Evolutionary conservation across 108 stramenopile species (phyloP).

Genomic region (Cyclotella baltica): DNA sequence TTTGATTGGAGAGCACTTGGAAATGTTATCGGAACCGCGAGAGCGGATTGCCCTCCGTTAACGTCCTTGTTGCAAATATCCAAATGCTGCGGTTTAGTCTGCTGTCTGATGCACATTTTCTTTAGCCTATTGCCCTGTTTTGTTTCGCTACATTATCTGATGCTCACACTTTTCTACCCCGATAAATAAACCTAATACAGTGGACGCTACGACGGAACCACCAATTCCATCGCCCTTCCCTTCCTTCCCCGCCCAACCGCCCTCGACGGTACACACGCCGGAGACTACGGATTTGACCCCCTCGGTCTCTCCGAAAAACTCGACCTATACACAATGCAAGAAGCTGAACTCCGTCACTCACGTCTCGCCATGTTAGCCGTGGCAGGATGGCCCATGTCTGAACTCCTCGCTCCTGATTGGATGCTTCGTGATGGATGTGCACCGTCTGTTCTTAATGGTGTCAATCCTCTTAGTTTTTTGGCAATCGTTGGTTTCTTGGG

Average conservation of each 20-base stretch:
- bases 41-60: slow-evolving; percentile 54
- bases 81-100: slow-evolving; percentile 11
- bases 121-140: too few relatives aligned
- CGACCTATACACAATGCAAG: slow-evolving; percentile 66
- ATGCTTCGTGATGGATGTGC: slow-evolving; percentile 73
- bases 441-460: slow-evolving; percentile 83
- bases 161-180: too few relatives aligned
- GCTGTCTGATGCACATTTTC: slow-evolving; percentile 36
- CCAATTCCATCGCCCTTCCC: slow-evolving; percentile 76
- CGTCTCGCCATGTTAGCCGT: slow-evolving; percentile 87
- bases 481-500: slow-evolving; percentile 62
- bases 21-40: slow-evolving; percentile 46
- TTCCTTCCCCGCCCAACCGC: slow-evolving; percentile 73
- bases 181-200: too few relatives aligned
- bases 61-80: slow-evolving; percentile 21
- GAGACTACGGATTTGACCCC: slow-evolving; percentile 87
- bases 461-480: slow-evolving; percentile 70
- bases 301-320: slow-evolving; percentile 73
- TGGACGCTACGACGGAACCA: slow-evolving; percentile 67
- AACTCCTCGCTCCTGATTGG: slow-evolving; percentile 74
- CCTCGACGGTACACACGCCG: slow-evolving; percentile 85
- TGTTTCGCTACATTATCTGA: too few relatives aligned
- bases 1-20: slow-evolving; percentile 25
- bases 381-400: slow-evolving; percentile 80
- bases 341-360: slow-evolving; percentile 75